Evolutionary conservation across 2,329 filamentous ascomycete species (phyloP).

Genomic region (Cryphonectria parasitica): DNA sequence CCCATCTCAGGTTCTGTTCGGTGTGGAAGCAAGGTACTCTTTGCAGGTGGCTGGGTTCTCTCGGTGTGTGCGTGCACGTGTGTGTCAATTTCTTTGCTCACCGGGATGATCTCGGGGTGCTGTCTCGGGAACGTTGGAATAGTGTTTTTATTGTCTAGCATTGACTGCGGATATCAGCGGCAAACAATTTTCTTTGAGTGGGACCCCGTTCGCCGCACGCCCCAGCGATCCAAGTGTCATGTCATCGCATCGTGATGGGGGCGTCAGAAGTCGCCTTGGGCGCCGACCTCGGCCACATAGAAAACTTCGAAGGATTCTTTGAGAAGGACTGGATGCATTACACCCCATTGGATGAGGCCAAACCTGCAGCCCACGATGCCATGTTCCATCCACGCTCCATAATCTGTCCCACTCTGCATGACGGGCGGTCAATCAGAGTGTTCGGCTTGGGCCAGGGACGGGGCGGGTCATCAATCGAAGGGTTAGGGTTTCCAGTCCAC

Average conservation of each 20-base stretch:
- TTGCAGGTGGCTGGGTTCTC: background rate
- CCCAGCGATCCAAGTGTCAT: background rate
- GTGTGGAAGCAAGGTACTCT: background rate
- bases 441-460: background rate
- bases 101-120: background rate
- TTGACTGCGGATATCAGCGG: conserved; percentile 20
- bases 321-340: background rate
- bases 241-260: conserved; percentile 15
- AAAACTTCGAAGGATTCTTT: background rate
- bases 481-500: background rate
- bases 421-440: background rate
- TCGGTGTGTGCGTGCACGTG: background rate
- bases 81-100: background rate
- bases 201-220: background rate
- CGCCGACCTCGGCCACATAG: conserved; percentile 9
- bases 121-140: conserved; percentile 2
- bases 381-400: background rate
- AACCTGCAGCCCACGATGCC: background rate
- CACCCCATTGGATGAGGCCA: background rate
- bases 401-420: background rate
- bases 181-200: conserved; percentile 9
- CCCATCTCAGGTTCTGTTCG: conserved; percentile 20
- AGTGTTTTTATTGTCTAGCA: background rate
- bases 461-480: background rate
- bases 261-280: background rate